Base-by-base conservation (phyloP, 768 basidiomycete genomes). In the Boletus rufocinnamomeus region DNA sequence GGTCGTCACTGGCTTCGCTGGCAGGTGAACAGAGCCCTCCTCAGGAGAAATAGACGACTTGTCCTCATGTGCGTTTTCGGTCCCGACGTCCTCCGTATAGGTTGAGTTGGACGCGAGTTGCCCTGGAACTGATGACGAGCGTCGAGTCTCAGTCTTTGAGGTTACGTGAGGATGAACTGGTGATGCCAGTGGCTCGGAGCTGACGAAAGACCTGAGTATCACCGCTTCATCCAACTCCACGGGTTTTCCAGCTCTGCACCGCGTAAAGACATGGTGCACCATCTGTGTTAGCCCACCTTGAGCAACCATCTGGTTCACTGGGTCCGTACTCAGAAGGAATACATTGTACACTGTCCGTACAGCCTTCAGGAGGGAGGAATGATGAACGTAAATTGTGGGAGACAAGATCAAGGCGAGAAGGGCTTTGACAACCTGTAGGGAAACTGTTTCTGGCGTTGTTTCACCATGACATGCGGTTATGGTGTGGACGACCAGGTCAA, bases 301-400 rank as follows among this genome's bases (percentile, higher is more conserved):
- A 19, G 97, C 97, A 38, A 99, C 96, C 79, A 92, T 95, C 75
- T 98, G 97, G 64, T 96, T 98, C 50, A 95, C 90, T 6, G 89
- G 83, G 67, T 96, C 93, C 23, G 83, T 81, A 66, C 93, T 95
- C 58, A 98, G 80, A 28, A 99, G 80, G 72, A 98, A 99, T 58
- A 99, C 88, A 71, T 99, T 98, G 78, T 98, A 99, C 4, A 99
- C 97, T 21, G 97, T 98, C 48, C 97, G 84, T 34, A 99, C 92
- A 30, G 95, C 94, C 73, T 98, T 98, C 63, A 99, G 83, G 45
- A 99, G 80, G 13, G 93, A 91, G 6, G 95, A 97, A 70, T 98
- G 97, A 73, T 99, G 97, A 4, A 98, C 93, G 28, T 94, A 80
- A 41, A 89, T 83, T 7, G 87, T 90, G 6, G 90, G 81, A 2